Evolutionary conservation across 305 asterid species (phyloP).

Genomic region (Rubia tinctorum): DNA sequence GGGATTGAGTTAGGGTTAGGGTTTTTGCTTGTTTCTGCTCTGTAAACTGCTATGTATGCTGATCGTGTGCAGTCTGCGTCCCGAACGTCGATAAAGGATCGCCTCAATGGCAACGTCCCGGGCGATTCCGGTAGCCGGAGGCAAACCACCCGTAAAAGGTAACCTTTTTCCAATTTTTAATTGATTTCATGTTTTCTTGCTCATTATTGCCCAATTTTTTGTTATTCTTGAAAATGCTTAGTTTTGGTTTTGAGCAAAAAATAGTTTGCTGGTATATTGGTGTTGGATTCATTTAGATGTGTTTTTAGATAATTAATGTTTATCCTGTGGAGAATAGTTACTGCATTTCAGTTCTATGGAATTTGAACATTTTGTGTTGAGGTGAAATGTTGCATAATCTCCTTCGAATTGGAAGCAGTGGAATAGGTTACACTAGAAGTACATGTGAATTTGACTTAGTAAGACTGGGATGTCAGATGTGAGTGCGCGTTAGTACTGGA

Average conservation of each 20-base stretch:
- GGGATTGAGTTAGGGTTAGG: conserved; percentile 33
- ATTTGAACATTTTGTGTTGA: neutral
- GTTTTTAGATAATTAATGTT: neutral
- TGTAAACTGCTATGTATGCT: conserved; percentile 43
- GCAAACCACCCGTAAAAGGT: conserved; percentile 78
- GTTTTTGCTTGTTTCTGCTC: conserved; percentile 43
- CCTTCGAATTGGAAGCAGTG: neutral
- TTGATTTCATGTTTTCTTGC: conserved; percentile 1
- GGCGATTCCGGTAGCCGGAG: conserved; percentile 51
- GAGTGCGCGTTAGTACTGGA: neutral
- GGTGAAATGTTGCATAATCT: neutral
- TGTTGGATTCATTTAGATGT: neutral
- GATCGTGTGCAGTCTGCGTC: conserved; percentile 76
- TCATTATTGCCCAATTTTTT: neutral
- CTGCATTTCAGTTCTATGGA: neutral
- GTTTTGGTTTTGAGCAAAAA: too few relatives aligned
- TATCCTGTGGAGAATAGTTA: neutral
- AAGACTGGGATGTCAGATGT: neutral
- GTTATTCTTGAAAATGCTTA: too few relatives aligned
- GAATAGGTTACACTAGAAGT: too few relatives aligned
- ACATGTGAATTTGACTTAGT: neutral
- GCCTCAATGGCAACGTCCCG: conserved; percentile 59
- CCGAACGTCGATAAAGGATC: conserved; percentile 70
- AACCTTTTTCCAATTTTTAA: neutral
- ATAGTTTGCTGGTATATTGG: neutral